phyloP scores from a whole-genome alignment of 192 early-diverging fungal species.

The Tieghemiomyces parasiticus region DNA sequence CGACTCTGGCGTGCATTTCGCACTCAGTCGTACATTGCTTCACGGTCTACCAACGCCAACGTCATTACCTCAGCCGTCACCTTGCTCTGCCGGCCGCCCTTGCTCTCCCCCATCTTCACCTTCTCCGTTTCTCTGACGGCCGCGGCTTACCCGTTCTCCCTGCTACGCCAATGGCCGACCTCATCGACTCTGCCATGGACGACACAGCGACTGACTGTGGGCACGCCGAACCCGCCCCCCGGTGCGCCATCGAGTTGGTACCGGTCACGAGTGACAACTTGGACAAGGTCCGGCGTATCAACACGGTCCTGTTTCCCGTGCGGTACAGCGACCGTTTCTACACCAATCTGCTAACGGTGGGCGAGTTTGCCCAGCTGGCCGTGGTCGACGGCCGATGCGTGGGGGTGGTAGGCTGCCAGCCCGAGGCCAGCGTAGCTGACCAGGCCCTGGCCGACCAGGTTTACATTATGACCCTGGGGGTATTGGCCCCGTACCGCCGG shows the following conservation, averaged over 20 bases:
- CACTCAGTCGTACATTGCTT: no score
- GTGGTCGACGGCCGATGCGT: conserved; percentile 44
- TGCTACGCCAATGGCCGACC: no score
- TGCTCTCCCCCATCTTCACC: no score
- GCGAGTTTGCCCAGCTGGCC: conserved; percentile 57
- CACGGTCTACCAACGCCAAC: no score
- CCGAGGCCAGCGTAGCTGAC: conserved; percentile 36
- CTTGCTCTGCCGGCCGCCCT: no score
- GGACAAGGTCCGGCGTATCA: conserved; percentile 51
- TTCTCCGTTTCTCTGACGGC: no score
- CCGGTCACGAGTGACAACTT: conserved; percentile 41
- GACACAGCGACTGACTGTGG: no score
- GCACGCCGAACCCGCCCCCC: no score
- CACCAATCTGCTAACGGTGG: conserved; percentile 44
- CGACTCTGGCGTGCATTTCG: no score
- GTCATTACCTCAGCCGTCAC: no score
- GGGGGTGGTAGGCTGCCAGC: conserved; percentile 76
- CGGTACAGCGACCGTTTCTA: conserved; percentile 68
- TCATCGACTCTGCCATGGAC: no score
- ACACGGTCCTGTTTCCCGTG: conserved; percentile 76
- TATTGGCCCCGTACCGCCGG: conserved; percentile 68
- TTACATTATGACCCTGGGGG: conserved; percentile 91
- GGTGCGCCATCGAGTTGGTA: not conserved
- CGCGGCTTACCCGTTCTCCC: no score
- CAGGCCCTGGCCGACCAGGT: conserved; percentile 22